phyloP scores from a whole-genome alignment of 208 protist genomes.

The Phytomonas sp. region DNA sequence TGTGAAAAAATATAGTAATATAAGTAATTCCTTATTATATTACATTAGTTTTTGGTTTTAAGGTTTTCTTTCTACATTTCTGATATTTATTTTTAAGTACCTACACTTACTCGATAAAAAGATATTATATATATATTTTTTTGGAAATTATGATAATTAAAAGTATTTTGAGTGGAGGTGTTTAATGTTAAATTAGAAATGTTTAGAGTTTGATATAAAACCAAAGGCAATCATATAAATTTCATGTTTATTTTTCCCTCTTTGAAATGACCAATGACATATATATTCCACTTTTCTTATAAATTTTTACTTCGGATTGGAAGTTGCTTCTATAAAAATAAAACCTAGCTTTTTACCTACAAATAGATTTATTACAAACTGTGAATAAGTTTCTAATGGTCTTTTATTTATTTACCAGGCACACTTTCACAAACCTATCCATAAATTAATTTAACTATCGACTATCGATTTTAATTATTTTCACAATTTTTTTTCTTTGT shows the following conservation, averaged over 20 bases:
- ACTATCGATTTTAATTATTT: no score
- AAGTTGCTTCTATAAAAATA: no score
- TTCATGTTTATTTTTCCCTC: not conserved
- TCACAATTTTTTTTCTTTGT: no score
- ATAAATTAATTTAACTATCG: no score
- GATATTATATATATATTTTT: not conserved
- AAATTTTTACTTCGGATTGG: not conserved
- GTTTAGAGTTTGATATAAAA: not conserved
- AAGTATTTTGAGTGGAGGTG: not conserved
- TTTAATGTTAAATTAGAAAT: not conserved
- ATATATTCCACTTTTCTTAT: not conserved
- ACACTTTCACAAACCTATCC: no score
- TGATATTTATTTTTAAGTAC: no score
- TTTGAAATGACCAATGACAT: not conserved
- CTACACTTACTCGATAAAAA: conserved; percentile 5
- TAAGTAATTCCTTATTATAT: conserved; percentile 2
- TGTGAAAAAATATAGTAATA: conserved; percentile 6
- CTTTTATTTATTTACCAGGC: no score
- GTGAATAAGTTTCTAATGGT: no score
- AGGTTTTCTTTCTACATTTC: not conserved
- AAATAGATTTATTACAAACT: no score
- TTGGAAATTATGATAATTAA: conserved; percentile 4
- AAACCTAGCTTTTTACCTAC: no score
- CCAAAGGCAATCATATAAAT: not conserved
- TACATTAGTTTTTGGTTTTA: conserved; percentile 12